Percentiles rank a stretch among this genome's conserved stretches.
phyloP scores from a whole-genome alignment of 768 basidiomycete species.

The Lentinula lateritia region DNA sequence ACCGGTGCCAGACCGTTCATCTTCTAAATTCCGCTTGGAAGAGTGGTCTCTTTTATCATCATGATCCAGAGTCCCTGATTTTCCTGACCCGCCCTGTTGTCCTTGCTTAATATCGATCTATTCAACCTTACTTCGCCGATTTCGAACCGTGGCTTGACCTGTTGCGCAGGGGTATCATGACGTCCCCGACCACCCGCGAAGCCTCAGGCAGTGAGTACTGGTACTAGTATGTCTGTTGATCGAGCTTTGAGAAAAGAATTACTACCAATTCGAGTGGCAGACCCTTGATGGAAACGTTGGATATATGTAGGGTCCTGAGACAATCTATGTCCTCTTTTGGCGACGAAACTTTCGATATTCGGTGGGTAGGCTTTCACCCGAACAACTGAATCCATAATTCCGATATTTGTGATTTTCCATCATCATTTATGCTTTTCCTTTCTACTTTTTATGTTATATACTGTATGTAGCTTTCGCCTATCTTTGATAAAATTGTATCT shows the following conservation, averaged over 20 bases:
- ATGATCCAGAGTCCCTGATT: conserved; percentile 2
- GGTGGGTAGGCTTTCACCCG: not conserved
- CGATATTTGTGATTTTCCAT: too few relatives aligned
- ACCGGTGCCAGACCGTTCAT: conserved; percentile 6
- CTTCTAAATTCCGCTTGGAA: not conserved
- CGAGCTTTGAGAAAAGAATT: too few relatives aligned
- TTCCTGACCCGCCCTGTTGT: not conserved
- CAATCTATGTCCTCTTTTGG: not conserved
- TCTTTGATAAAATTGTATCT: too few relatives aligned
- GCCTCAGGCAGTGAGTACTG: too few relatives aligned
- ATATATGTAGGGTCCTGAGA: not conserved
- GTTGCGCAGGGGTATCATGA: too few relatives aligned
- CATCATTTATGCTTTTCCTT: too few relatives aligned
- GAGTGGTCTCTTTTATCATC: not conserved
- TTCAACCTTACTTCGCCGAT: not conserved
- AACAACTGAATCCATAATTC: too few relatives aligned
- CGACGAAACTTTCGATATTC: not conserved
- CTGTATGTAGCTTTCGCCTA: too few relatives aligned
- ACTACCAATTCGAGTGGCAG: too few relatives aligned
- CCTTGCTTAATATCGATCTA: not conserved
- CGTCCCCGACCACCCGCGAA: too few relatives aligned
- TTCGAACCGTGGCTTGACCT: not conserved
- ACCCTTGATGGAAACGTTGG: not conserved
- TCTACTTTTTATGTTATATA: too few relatives aligned
- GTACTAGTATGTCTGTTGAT: too few relatives aligned